Percentiles rank a stretch among this genome's conserved stretches.
Conservation (phyloP, 2,329 filamentous ascomycete species). For the Fusarium multiceps region DNA sequence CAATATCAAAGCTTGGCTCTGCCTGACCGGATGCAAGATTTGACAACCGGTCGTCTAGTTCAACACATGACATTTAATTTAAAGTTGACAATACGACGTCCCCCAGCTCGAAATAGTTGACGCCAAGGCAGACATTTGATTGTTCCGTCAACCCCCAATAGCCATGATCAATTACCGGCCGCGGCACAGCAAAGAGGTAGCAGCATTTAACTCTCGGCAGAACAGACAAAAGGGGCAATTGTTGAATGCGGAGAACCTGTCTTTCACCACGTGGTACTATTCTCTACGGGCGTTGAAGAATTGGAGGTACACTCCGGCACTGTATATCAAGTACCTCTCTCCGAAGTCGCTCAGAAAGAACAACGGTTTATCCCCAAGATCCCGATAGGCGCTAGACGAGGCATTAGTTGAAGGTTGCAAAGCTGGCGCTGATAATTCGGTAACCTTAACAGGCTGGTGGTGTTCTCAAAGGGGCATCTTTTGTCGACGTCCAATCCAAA, state of each 20-base stretch:
- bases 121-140: conserved; percentile 7
- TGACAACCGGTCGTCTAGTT: not conserved
- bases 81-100: conserved; percentile 4
- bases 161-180: conserved; percentile 28
- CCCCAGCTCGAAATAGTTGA: not conserved
- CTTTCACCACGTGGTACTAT: conserved; percentile 22
- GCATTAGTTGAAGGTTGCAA: conserved; percentile 6
- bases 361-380: not conserved
- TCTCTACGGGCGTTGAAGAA: not conserved
- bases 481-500: conserved; percentile 13
- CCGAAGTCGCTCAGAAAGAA: conserved; percentile 10
- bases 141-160: conserved; percentile 3
- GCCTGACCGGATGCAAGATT: not conserved
- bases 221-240: conserved; percentile 5
- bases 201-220: conserved; percentile 13
- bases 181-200: not conserved
- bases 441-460: not conserved
- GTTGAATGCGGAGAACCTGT: conserved; percentile 25
- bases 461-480: conserved; percentile 11
- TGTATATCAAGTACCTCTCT: not conserved
- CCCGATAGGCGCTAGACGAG: conserved; percentile 26
- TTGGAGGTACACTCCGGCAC: not conserved
- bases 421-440: not conserved
- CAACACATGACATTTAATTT: conserved; percentile 15
- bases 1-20: not conserved